Evolutionary conservation across 352 stramenopile species (phyloP).

Genomic region (Phytophthora citricola): DNA sequence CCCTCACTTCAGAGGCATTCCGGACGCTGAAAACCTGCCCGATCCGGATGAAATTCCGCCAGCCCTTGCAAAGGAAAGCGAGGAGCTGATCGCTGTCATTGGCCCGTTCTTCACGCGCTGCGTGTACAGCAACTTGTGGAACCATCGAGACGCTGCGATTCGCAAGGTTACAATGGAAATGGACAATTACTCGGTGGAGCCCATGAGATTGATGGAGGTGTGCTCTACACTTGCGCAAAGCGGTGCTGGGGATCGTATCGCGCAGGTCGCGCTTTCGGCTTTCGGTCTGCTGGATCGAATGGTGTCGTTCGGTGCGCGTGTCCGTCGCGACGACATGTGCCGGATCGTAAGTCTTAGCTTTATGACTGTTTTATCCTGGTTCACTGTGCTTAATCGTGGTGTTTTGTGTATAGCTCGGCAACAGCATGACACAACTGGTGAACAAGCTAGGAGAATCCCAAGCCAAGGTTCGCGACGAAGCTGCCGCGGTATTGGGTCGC

Average conservation of each 20-base stretch:
- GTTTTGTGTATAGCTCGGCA: constrained; percentile 56
- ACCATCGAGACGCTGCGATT: constrained; percentile 84
- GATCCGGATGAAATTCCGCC: constrained; percentile 76
- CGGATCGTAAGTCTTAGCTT: constrained; percentile 55
- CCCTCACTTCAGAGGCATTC: constrained; percentile 67
- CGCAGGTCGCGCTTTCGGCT: constrained; percentile 78
- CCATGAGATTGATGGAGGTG: constrained; percentile 59
- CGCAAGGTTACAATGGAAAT: constrained; percentile 86
- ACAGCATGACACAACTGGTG: constrained; percentile 79
- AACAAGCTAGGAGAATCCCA: constrained; percentile 82
- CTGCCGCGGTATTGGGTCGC: constrained; percentile 42
- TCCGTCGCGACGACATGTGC: constrained; percentile 72
- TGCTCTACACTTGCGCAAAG: constrained; percentile 78
- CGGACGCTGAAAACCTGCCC: constrained; percentile 69
- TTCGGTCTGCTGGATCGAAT: constrained; percentile 73
- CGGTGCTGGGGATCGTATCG: constrained; percentile 73
- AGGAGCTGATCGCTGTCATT: constrained; percentile 79
- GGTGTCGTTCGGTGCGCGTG: constrained; percentile 49
- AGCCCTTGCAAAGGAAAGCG: constrained; percentile 77
- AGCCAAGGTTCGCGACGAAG: constrained; percentile 78
- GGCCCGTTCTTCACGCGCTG: constrained; percentile 81
- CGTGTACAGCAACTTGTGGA: constrained; percentile 90
- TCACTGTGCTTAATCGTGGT: not conserved
- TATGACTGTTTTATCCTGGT: not conserved
- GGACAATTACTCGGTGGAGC: constrained; percentile 57